Base-by-base conservation (phyloP, 1,284 basidiomycete species). In the Pseudozyma thailandica region DNA sequence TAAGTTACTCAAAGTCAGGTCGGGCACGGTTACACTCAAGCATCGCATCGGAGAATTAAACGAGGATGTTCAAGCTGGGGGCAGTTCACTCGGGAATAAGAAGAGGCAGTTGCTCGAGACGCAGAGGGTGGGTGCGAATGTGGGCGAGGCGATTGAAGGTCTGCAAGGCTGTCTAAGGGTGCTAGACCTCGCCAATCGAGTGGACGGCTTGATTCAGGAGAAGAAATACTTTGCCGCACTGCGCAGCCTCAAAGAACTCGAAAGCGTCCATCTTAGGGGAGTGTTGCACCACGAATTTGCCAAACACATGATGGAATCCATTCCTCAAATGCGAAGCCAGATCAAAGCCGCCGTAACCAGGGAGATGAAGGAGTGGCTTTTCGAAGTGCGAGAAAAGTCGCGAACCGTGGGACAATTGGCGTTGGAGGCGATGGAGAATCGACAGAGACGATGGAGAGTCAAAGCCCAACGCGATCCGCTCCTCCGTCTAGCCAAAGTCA, bases 81-180 rank as follows among this genome's bases (percentile, higher is more conserved):
- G 81, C 0, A 56, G 71, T 16, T 69, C 73, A 13, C 43, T 82
- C 10, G 74, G 62, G 13, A 69, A 61, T 49, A 78, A 78, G 50
- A 82, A 82, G 45, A 58, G 60, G 25, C 70, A 71, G 42, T 50
- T 82, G 15, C 85, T 98, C 15, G 92, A 97, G 82, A 90, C 91
- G 23, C 92, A 92, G 85, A 92, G 93, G 84, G 94, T 94, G 0
- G 92, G 91, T 2, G 88, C 90, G 15, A 96, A 98, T 83, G 87
- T 99, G 33, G 94, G 98, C 83, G 94, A 98, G 79, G 93, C 93
- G 16, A 95, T 98, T 69, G 94, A 97, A 78, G 92, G 92, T 4
- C 85, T 98, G 6, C 94, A 98, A 83, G 90, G 92, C 16, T 97
- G 92, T 80, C 85, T 98, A 47, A 88, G 93, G 45, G 90, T 98